Percentiles rank a stretch among this genome's conserved stretches.
Evolutionary conservation across 2,329 filamentous ascomycete species (phyloP).

Genomic region (Fusarium sp.): DNA sequence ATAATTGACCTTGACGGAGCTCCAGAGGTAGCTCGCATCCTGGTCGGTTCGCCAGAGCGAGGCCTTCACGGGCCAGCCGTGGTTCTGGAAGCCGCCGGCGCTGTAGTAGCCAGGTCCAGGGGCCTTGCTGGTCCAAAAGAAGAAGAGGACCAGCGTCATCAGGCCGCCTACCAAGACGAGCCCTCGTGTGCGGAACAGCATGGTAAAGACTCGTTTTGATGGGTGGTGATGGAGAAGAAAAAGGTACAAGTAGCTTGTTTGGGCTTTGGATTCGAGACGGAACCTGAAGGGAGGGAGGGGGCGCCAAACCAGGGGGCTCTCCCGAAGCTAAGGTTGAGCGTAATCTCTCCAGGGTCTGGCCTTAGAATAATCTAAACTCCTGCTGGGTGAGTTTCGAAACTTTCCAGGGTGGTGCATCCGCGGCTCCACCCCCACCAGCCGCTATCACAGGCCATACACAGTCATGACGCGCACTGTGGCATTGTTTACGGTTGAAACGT

Average conservation of each 20-base stretch:
- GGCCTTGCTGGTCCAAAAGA: constrained; percentile 30
- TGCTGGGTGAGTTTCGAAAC: not conserved
- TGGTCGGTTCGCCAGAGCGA: constrained; percentile 38
- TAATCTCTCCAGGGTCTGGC: not conserved
- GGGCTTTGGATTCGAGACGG: not conserved
- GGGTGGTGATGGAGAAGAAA: not conserved
- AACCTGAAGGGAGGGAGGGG: not conserved
- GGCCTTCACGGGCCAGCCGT: constrained; percentile 36
- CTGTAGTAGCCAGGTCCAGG: constrained; percentile 31
- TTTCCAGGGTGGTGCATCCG: not conserved
- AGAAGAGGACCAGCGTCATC: constrained; percentile 38
- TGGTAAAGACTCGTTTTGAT: constrained; percentile 23
- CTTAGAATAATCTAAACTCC: not conserved
- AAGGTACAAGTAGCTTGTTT: not conserved
- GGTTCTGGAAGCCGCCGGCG: constrained; percentile 29
- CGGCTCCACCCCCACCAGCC: not conserved
- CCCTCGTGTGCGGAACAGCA: constrained; percentile 39
- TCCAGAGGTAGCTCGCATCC: constrained; percentile 47
- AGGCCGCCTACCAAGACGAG: constrained; percentile 34
- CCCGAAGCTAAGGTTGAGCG: not conserved
- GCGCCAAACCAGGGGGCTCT: not conserved
- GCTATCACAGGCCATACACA: not conserved
- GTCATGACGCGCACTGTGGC: not conserved
- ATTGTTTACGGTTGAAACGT: not conserved
- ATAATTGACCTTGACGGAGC: constrained; percentile 42